Conservation (phyloP, 1,139 yeast genomes). For the Sugiyamaella pinicola region DNA sequence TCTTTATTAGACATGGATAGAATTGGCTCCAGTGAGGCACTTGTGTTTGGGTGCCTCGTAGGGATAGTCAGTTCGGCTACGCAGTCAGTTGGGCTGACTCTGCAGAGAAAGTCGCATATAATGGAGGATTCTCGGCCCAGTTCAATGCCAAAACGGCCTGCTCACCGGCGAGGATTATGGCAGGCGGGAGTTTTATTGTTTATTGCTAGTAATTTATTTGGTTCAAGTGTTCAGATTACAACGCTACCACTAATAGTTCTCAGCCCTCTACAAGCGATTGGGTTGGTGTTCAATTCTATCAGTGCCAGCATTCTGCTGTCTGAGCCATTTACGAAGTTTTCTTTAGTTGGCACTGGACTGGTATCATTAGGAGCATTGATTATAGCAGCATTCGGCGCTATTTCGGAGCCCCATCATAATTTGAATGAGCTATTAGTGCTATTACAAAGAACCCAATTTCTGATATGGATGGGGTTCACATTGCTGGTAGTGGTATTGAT, state of each 20-base stretch:
- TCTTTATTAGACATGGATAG: conserved; percentile 19
- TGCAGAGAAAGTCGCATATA: conserved; percentile 77
- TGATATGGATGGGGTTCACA: conserved; percentile 50
- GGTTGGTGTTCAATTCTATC: conserved; percentile 80
- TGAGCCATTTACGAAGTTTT: conserved; percentile 63
- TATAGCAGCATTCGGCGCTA: conserved; percentile 75
- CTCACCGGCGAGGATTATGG: conserved; percentile 69
- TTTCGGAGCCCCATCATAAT: conserved; percentile 55
- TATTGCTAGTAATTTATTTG: conserved; percentile 72
- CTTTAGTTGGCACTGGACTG: conserved; percentile 65
- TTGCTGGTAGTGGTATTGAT: conserved; percentile 39
- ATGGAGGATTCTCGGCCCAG: conserved; percentile 38
- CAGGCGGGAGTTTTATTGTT: conserved; percentile 71
- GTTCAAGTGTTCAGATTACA: conserved; percentile 80
- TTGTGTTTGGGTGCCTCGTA: conserved; percentile 63
- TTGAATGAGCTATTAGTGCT: conserved; percentile 50
- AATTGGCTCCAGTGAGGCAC: conserved; percentile 29
- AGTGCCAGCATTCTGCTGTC: conserved; percentile 69
- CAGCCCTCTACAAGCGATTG: conserved; percentile 87
- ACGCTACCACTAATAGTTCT: conserved; percentile 79
- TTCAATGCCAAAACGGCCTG: conserved; percentile 41
- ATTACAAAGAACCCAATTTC: conserved; percentile 46
- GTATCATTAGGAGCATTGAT: conserved; percentile 75
- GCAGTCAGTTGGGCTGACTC: conserved; percentile 80
- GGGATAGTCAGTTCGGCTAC: conserved; percentile 79